Evolutionary conservation across 306 rosid genomes (phyloP).

Genomic region (Potentilla sterilis): DNA sequence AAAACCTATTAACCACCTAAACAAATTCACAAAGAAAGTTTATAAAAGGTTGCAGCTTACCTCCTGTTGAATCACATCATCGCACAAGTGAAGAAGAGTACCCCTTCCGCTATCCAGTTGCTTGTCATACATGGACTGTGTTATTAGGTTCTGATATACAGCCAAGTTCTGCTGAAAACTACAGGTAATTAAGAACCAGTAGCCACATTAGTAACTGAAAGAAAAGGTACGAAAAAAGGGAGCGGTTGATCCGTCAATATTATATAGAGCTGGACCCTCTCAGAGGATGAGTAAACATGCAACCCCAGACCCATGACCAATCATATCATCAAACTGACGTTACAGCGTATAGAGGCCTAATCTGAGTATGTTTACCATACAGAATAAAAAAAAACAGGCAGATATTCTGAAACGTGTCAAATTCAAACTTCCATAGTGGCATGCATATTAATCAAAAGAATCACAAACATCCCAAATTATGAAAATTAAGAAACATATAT

Average conservation of each 20-base stretch:
- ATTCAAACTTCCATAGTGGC: background rate
- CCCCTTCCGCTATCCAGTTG: constrained; percentile 99
- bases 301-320: background rate
- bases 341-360: background rate
- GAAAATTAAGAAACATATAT: background rate
- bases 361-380: background rate
- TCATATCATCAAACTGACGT: background rate
- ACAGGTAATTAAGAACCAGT: constrained; percentile 20
- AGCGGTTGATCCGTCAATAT: background rate
- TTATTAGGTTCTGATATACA: constrained; percentile 84
- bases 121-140: constrained; percentile 96
- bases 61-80: constrained; percentile 98
- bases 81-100: constrained; percentile 97
- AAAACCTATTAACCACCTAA: background rate
- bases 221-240: background rate
- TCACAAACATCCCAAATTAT: background rate
- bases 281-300: background rate
- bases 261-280: background rate
- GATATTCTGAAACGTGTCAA: background rate
- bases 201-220: constrained; percentile 15
- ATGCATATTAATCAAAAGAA: background rate
- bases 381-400: background rate
- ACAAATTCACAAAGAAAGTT: background rate
- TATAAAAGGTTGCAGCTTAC: constrained; percentile 49
- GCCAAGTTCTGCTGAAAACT: constrained; percentile 93